These are phyloP conservation scores for Alternaria brassicae DNA, from an alignment of 2,329 filamentous ascomycete species.

Conservation along the genomic window DNA sequence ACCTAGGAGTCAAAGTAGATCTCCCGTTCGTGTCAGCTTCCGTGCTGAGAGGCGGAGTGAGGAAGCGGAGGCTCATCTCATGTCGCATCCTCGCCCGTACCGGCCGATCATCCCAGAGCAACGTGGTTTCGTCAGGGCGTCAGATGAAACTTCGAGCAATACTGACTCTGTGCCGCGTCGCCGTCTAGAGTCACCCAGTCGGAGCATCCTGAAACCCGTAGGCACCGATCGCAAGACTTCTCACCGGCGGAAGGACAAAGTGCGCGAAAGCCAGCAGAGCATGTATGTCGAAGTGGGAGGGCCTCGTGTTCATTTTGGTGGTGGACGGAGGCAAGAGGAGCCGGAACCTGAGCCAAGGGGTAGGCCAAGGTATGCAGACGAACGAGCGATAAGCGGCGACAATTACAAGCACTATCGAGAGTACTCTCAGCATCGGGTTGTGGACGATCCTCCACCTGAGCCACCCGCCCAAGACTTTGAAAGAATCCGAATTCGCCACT, in stretches of 20 bases:
- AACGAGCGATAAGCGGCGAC: slow-evolving; percentile 7
- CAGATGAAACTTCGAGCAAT: slow-evolving; percentile 29
- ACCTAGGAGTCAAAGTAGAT: slow-evolving; percentile 20
- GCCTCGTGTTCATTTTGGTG: slow-evolving; percentile 39
- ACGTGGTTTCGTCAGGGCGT: slow-evolving; percentile 16
- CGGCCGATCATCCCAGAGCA: slow-evolving; percentile 31
- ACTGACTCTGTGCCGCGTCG: slow-evolving; percentile 15
- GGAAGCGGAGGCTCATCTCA: slow-evolving; percentile 33
- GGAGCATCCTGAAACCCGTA: slow-evolving; percentile 35
- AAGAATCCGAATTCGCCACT: slow-evolving; percentile 25
- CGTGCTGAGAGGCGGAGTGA: slow-evolving; percentile 17
- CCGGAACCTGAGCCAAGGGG: slow-evolving; percentile 1
- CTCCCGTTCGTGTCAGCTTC: slow-evolving; percentile 13
- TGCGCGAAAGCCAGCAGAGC: slow-evolving; percentile 37
- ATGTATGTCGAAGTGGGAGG: slow-evolving; percentile 41
- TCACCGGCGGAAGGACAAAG: slow-evolving; percentile 19
- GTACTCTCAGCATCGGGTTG: slow-evolving; percentile 21
- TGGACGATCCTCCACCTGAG: slow-evolving; percentile 16
- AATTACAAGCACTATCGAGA: slow-evolving; percentile 23
- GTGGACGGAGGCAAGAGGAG: slow-evolving; percentile 15
- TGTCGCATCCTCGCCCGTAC: slow-evolving; percentile 36
- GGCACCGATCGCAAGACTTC: slow-evolving; percentile 27
- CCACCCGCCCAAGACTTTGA: slow-evolving; percentile 28
- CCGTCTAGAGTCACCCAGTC: slow-evolving; percentile 23
- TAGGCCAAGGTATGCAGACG: slow-evolving; percentile 10